Conservation (phyloP, 75 land plant genomes). For the Ceratopteris richardii region DNA sequence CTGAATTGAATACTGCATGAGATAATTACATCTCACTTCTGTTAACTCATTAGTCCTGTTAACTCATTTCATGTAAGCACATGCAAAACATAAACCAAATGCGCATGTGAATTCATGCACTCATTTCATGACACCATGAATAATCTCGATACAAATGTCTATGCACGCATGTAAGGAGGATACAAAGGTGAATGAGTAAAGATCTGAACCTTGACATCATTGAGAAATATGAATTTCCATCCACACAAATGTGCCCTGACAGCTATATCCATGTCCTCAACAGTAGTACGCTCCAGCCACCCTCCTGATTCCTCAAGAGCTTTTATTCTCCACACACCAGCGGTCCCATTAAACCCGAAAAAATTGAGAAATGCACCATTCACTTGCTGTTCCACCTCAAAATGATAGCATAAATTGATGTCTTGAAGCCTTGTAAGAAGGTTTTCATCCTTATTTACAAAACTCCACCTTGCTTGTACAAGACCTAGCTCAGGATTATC, state of each 20-base stretch:
- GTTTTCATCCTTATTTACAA: conserved; percentile 45
- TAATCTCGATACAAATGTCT: background rate
- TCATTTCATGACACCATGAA: background rate
- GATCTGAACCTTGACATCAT: conserved; percentile 69
- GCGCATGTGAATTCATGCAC: background rate
- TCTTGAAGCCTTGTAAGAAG: conserved; percentile 37
- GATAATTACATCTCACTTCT: background rate
- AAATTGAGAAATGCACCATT: conserved; percentile 38
- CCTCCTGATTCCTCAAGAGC: conserved; percentile 76
- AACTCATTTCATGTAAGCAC: background rate
- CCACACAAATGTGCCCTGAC: conserved; percentile 73
- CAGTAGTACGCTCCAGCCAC: conserved; percentile 81
- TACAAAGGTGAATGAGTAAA: too few species aligned
- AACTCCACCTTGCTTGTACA: conserved; percentile 47
- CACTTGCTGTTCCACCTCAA: conserved; percentile 52
- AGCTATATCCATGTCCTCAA: too few species aligned
- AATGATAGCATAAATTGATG: conserved; percentile 37
- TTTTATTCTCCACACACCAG: too few species aligned
- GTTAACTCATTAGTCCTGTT: background rate
- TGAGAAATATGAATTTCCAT: conserved; percentile 73
- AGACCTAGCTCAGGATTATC: conserved; percentile 40
- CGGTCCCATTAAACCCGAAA: conserved; percentile 49
- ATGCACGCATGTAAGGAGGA: too few species aligned
- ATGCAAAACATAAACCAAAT: background rate
- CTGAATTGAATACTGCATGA: background rate